Evolutionary conservation across 208 protist species (phyloP).

Genomic region (Plasmodiophora brassicae): DNA sequence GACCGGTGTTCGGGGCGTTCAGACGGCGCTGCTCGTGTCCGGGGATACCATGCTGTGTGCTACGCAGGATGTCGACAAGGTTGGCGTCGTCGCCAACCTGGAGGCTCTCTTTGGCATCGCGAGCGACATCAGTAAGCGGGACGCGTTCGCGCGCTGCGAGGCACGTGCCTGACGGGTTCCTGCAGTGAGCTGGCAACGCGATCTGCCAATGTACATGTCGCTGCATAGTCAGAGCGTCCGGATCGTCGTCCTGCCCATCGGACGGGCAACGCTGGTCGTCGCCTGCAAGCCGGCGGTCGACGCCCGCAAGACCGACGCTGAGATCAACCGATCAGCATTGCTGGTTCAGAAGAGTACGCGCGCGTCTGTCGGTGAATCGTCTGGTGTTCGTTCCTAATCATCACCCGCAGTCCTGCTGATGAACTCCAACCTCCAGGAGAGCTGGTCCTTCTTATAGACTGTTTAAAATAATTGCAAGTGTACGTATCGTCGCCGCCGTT

Average conservation of each 20-base stretch:
- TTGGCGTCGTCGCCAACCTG: slow-evolving; percentile 1
- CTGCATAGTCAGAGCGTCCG: not conserved
- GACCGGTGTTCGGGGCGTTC: not conserved
- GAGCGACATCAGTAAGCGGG: not conserved
- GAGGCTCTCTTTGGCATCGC: not conserved
- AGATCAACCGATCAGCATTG: not conserved
- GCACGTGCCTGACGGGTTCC: not conserved
- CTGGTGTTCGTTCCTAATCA: too few relatives aligned
- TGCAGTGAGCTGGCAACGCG: not conserved
- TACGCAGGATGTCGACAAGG: not conserved
- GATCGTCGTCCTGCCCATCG: not conserved
- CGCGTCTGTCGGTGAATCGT: too few relatives aligned
- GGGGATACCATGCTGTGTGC: slow-evolving; percentile 1
- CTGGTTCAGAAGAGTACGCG: slow-evolving; percentile 1
- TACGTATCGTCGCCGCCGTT: too few relatives aligned
- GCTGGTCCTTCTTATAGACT: not conserved
- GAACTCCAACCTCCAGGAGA: slow-evolving; percentile 17
- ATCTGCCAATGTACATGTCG: not conserved
- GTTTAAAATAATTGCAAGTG: too few relatives aligned
- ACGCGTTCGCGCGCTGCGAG: not conserved
- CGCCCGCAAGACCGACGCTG: not conserved
- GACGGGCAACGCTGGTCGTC: not conserved
- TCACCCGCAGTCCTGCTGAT: not conserved
- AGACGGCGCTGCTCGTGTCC: not conserved
- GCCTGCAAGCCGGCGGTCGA: not conserved